phyloP scores from a whole-genome alignment of 148 eudicot species.

The Rheum nobile region DNA sequence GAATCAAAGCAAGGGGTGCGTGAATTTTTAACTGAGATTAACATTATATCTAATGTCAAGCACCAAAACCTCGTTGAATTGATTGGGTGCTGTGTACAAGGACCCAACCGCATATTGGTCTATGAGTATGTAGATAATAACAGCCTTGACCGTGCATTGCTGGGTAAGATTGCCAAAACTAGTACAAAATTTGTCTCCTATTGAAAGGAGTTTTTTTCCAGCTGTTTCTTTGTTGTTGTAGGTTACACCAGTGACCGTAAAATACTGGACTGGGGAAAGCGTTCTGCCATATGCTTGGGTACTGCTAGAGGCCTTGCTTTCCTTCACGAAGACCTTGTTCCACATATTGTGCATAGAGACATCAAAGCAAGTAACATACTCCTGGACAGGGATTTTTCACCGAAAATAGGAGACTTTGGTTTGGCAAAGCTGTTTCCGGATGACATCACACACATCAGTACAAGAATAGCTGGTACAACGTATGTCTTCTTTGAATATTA shows the following conservation, averaged over 20 bases:
- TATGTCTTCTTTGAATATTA: constrained; percentile 33
- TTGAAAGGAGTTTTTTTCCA: neutral
- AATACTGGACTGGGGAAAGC: constrained; percentile 54
- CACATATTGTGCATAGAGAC: constrained; percentile 88
- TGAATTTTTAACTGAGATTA: constrained; percentile 81
- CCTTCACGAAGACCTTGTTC: constrained; percentile 90
- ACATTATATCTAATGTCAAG: constrained; percentile 61
- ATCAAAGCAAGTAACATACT: constrained; percentile 94
- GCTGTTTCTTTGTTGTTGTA: constrained; percentile 17
- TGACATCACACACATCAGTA: constrained; percentile 80
- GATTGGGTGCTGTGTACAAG: constrained; percentile 77
- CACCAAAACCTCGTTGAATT: constrained; percentile 81
- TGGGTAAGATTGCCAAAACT: constrained; percentile 36
- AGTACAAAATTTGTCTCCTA: neutral
- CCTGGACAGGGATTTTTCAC: constrained; percentile 47
- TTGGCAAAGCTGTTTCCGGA: constrained; percentile 97
- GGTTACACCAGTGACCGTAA: constrained; percentile 43
- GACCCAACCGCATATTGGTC: constrained; percentile 59
- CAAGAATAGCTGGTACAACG: constrained; percentile 89
- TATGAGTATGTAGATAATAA: constrained; percentile 75
- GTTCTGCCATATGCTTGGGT: constrained; percentile 73
- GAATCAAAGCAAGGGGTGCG: constrained; percentile 81
- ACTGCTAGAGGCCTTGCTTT: constrained; percentile 71
- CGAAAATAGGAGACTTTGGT: constrained; percentile 97
- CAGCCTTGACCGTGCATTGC: constrained; percentile 74